phyloP scores from a whole-genome alignment of 305 asterid species.

The Petunia hybrid region DNA sequence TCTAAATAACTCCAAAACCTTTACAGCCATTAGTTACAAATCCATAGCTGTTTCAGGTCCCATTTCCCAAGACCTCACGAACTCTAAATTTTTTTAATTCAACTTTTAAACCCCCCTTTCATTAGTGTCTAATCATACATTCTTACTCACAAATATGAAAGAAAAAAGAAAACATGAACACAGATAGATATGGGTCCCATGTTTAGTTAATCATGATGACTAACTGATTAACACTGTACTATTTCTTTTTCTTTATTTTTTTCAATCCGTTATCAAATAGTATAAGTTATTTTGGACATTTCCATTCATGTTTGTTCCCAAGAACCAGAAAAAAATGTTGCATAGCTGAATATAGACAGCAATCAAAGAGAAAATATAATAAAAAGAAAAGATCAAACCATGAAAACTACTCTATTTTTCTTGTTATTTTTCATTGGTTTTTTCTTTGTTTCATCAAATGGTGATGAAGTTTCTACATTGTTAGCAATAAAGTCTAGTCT shows the following conservation, averaged over 20 bases:
- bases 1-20: constrained; percentile 55
- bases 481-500: constrained; percentile 58
- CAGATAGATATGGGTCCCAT: constrained; percentile 61
- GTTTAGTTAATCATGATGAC: constrained; percentile 44
- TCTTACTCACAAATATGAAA: constrained; percentile 29
- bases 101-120: constrained; percentile 32
- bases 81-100: constrained; percentile 38
- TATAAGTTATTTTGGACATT: constrained; percentile 45
- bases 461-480: constrained; percentile 52
- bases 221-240: constrained; percentile 55
- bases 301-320: constrained; percentile 40
- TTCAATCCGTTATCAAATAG: constrained; percentile 33
- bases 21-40: constrained; percentile 52
- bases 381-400: constrained; percentile 26
- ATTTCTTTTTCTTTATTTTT: constrained; percentile 32
- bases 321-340: constrained; percentile 49
- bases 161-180: constrained; percentile 28
- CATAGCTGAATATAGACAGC: constrained; percentile 35
- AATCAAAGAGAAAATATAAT: constrained; percentile 17
- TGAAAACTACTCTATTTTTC: constrained; percentile 42
- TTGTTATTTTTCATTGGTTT: constrained; percentile 61
- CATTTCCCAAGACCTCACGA: constrained; percentile 55
- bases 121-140: constrained; percentile 47
- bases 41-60: constrained; percentile 52
- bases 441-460: constrained; percentile 47